Conservation (phyloP, 2,329 filamentous ascomycete genomes). For the Aspergillus fischeri region DNA sequence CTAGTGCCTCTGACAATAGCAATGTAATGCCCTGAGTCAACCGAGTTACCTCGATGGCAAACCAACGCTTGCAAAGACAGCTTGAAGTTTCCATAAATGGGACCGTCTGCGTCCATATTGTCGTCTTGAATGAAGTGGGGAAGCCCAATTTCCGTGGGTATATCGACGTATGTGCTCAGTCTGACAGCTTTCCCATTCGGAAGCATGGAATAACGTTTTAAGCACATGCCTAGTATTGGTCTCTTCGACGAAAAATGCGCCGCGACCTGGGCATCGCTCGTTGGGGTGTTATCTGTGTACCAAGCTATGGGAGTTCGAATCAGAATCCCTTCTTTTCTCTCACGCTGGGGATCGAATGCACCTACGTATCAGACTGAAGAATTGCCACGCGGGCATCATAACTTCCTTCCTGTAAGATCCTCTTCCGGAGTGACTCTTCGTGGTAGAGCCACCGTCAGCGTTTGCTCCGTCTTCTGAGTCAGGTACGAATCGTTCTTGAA, state of each 20-base stretch:
- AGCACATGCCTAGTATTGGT: slow-evolving; percentile 84
- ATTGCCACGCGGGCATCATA: slow-evolving; percentile 95
- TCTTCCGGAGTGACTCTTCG: slow-evolving; percentile 25
- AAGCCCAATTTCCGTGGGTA: slow-evolving; percentile 75
- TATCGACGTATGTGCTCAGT: slow-evolving; percentile 82
- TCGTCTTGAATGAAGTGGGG: slow-evolving; percentile 89
- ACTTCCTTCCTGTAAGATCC: slow-evolving; percentile 68
- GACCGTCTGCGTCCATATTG: slow-evolving; percentile 60
- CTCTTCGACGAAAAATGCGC: slow-evolving; percentile 76
- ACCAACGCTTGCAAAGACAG: slow-evolving; percentile 86
- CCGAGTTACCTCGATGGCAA: slow-evolving; percentile 80
- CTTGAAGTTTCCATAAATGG: slow-evolving; percentile 83
- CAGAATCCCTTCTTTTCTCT: slow-evolving; percentile 23
- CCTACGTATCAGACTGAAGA: slow-evolving; percentile 87
- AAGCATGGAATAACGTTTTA: slow-evolving; percentile 83
- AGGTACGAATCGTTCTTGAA: slow-evolving; percentile 42
- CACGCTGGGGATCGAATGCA: slow-evolving; percentile 15
- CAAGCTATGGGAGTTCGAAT: slow-evolving; percentile 60
- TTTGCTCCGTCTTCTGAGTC: slow-evolving; percentile 40
- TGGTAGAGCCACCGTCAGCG: slow-evolving; percentile 27
- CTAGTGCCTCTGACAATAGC: slow-evolving; percentile 72
- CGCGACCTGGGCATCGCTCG: slow-evolving; percentile 75
- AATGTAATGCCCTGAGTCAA: slow-evolving; percentile 89
- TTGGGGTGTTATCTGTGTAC: slow-evolving; percentile 68
- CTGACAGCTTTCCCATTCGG: slow-evolving; percentile 64